Evolutionary conservation across 1,139 yeast genomes (phyloP).

Genomic region (Nakaseomyces delphensis): DNA sequence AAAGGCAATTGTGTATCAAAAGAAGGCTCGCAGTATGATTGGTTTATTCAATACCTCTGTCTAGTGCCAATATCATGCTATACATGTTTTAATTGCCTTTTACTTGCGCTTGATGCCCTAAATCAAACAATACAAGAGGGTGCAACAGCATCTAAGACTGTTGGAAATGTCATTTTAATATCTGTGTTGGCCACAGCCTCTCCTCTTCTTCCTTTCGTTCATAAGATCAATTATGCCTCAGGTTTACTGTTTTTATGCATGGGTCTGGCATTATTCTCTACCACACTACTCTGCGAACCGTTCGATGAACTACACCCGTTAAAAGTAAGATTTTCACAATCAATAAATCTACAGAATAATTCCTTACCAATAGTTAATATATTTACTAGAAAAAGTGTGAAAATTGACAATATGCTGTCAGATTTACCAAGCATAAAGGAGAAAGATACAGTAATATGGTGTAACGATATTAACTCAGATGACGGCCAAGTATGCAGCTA

Average conservation of each 20-base stretch:
- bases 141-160: constrained; percentile 36
- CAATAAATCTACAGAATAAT: constrained; percentile 37
- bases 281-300: constrained; percentile 39
- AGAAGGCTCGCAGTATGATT: constrained; percentile 49
- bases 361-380: constrained; percentile 38
- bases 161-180: constrained; percentile 39
- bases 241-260: constrained; percentile 36
- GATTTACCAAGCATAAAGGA: constrained; percentile 59
- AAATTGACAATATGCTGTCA: constrained; percentile 36
- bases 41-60: constrained; percentile 66
- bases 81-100: constrained; percentile 39
- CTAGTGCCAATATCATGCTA: constrained; percentile 59
- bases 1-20: neutral
- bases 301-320: constrained; percentile 54
- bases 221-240: constrained; percentile 52
- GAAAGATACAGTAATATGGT: constrained; percentile 30
- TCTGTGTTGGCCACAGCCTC: constrained; percentile 41
- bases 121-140: constrained; percentile 67
- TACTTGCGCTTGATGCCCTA: constrained; percentile 51
- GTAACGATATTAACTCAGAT: constrained; percentile 32
- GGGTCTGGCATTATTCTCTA: constrained; percentile 34
- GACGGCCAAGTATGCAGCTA: constrained; percentile 50
- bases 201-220: constrained; percentile 62
- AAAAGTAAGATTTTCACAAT: constrained; percentile 60
- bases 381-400: constrained; percentile 43